Base-by-base conservation (phyloP, 495 filamentous ascomycete genomes). In the Trichocladium uniseriatum region DNA sequence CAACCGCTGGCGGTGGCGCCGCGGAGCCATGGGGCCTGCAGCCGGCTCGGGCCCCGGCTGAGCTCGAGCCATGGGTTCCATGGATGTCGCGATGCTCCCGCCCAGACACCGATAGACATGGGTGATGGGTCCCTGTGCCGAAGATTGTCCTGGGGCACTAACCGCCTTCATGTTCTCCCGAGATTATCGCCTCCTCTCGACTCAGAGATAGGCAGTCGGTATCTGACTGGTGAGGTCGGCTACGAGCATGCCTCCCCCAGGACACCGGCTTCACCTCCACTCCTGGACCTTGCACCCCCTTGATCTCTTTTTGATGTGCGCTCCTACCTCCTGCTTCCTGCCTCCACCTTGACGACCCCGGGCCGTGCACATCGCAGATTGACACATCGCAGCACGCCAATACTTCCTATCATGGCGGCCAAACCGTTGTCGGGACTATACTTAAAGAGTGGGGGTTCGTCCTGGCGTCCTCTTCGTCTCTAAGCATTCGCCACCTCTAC, bases 171-270 rank as follows among this genome's bases (percentile, higher is more conserved):
- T 60, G 52, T 40, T 51, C 44, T 61, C 56, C 60, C 60, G 63
- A 60, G 56, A 63, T 63, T 63, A 55, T 59, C 54, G 56, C 48
- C 51, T 40, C 32, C 43, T 51, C 52, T 50, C 35, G 29, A 40
- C 21, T 21, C 39, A 55, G 58, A 65, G 62, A 67, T 67, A 65
- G 64, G 58, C 54, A 41, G 56, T 53, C 56, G 55, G 52, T 58
- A 49, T 58, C 54, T 64, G 55, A 65, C 62, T 67, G 64, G 62
- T 46, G 56, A 57, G 49, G 34, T 43, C 35, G 41, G 22, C 41
- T 43, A 10, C 49, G 34, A 44, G 35, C 54, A 53, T 56, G 54
- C 52, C 52, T 37, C 52, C 46, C 51, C 52, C 51, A 38, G 11
- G 39, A 43, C 37, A 42, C 28, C 54, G 55, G 49, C 35, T 49